Base-by-base conservation (phyloP, 352 stramenopile genomes). In the Phytophthora pisi region DNA sequence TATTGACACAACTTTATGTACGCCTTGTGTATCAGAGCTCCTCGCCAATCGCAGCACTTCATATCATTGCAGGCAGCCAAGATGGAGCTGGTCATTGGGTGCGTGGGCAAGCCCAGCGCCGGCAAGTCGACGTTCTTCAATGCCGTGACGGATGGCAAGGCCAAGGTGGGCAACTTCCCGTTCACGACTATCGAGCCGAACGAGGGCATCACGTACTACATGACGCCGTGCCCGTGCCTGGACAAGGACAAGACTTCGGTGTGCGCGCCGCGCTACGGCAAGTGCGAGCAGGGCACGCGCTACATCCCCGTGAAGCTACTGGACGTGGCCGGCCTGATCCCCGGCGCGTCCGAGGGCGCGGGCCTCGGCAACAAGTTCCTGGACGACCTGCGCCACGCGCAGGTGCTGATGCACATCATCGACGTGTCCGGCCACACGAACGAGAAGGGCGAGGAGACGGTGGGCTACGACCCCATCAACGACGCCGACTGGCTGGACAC, bases 311-410 rank as follows among this genome's bases (percentile, higher is more conserved):
- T 96, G 16, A 95, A 95, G 77, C 68, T 96, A 28, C 74, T 96
- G 51, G 88, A 96, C 63, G 84, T 96, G 6, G 88, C 88, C 0
- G 88, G 88, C 0, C 64, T 96, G 6, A 93, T 96, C 51, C 86
- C 88, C 0, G 88, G 88, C 4, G 89, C 89, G 0, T 97, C 88
- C 1, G 84, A 98, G 38, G 96, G 96, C 26, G 92, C 94, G 20
- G 98, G 98, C 0, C 82, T 99, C 0, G 98, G 98, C 16, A 99
- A 99, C 81, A 96, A 99, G 74, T 99, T 99, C 77, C 84, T 99
- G 13, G 93, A 97, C 61, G 90, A 97, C 65, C 64, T 97, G 43
- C 88, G 90, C 9, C 88, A 96, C 54, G 90, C 90, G 6, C 81
- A 96, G 53, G 90, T 97, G 55, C 80, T 97, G 23, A 89, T 97